phyloP scores from a whole-genome alignment of 306 rosid genomes.

The Cucumis hystrix region DNA sequence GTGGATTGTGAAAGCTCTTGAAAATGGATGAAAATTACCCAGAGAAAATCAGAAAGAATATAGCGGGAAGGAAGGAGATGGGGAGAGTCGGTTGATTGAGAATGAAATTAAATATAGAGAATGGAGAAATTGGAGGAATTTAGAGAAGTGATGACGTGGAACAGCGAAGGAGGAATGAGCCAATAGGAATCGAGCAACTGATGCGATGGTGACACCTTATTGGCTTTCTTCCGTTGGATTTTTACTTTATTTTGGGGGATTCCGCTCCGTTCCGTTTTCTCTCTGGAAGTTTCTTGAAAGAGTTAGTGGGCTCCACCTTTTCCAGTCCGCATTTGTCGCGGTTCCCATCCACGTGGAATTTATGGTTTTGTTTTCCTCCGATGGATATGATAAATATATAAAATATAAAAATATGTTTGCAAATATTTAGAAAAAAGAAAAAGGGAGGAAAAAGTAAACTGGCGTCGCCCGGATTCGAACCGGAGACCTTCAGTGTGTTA shows the following conservation, averaged over 20 bases:
- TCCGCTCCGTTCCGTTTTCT: background rate
- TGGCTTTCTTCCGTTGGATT: background rate
- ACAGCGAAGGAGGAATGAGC: background rate
- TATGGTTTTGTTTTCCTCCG: too few relatives aligned
- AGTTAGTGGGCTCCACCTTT: background rate
- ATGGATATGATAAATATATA: too few relatives aligned
- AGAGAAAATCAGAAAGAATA: too few relatives aligned
- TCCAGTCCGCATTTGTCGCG: background rate
- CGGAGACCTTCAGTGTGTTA: conserved; percentile 69
- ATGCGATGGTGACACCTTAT: background rate
- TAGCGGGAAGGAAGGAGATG: too few relatives aligned
- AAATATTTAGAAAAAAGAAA: too few relatives aligned
- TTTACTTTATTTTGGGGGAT: background rate
- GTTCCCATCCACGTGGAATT: background rate
- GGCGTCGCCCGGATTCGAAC: conserved; percentile 20
- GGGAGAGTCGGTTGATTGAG: too few relatives aligned
- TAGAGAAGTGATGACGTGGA: conserved; percentile 39
- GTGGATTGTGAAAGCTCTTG: too few relatives aligned
- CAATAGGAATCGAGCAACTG: conserved; percentile 28
- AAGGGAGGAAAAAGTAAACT: too few relatives aligned
- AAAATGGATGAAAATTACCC: too few relatives aligned
- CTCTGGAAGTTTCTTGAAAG: background rate
- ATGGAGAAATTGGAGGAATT: too few relatives aligned
- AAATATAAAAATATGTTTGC: too few relatives aligned
- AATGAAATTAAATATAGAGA: too few relatives aligned